Conservation (phyloP, 2,329 filamentous ascomycete genomes). For the Phialophora macrospora region DNA sequence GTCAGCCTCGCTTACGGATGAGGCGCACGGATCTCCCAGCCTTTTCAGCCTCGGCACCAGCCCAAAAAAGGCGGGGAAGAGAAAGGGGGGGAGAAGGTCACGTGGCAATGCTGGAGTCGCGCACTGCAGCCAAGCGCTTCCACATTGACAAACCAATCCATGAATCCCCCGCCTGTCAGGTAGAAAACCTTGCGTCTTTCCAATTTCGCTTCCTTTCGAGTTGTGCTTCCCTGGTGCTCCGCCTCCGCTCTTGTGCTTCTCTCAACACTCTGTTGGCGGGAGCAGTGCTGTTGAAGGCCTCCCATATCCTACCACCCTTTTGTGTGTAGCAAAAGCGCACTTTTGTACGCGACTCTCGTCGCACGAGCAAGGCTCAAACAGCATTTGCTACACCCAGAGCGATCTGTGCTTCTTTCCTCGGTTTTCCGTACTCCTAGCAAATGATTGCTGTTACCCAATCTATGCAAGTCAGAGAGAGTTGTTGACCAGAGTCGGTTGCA, state of each 20-base stretch:
- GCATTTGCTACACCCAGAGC: not conserved
- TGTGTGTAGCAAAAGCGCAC: not conserved
- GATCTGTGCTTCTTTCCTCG: not conserved
- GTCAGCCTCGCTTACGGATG: slow-evolving; percentile 32
- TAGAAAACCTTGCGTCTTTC: not conserved
- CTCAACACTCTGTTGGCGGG: not conserved
- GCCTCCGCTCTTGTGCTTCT: not conserved
- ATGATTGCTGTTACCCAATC: not conserved
- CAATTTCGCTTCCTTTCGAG: not conserved
- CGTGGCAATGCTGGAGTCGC: not conserved
- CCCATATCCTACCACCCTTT: not conserved
- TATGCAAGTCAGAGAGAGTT: not conserved
- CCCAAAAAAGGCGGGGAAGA: not conserved
- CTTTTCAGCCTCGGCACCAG: slow-evolving; percentile 1
- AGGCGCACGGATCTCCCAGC: slow-evolving; percentile 17
- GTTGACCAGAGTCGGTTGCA: not conserved
- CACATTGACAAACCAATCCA: not conserved
- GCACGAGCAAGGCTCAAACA: not conserved
- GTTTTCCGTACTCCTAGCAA: not conserved
- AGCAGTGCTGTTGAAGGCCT: not conserved
- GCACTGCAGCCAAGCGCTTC: not conserved
- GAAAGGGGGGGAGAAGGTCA: not conserved
- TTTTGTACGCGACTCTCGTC: not conserved
- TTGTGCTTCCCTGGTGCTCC: not conserved
- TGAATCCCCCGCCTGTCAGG: not conserved